These are phyloP conservation scores for Cladochytrium replicatum DNA, from an alignment of 192 early-diverging fungal species.

Conservation along the genomic window DNA sequence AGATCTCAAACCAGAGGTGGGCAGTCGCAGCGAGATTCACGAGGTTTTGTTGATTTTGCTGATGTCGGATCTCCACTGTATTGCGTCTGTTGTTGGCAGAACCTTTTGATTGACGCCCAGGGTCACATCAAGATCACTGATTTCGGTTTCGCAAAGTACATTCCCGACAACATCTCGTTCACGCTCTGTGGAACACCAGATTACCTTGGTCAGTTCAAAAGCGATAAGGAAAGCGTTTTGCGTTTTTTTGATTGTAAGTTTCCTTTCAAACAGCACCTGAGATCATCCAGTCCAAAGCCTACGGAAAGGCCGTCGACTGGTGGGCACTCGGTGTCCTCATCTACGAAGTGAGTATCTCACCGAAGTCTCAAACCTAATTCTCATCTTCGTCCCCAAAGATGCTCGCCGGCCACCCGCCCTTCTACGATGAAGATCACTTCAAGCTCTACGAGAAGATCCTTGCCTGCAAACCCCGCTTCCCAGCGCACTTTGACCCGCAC, in stretches of 20 bases:
- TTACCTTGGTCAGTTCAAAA: neutral
- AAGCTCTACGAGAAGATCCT: conserved; percentile 66
- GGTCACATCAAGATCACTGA: conserved; percentile 80
- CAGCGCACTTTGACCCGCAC: conserved; percentile 58
- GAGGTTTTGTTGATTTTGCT: neutral
- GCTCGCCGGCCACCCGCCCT: conserved; percentile 62
- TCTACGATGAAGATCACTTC: conserved; percentile 64
- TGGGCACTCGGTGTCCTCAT: conserved; percentile 55
- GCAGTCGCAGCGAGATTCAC: too few species aligned
- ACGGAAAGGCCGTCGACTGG: conserved; percentile 60
- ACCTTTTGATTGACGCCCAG: conserved; percentile 61
- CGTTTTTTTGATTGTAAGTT: too few species aligned
- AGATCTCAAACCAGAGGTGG: conserved; percentile 79
- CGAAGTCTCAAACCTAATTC: too few species aligned
- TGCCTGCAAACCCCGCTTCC: conserved; percentile 59
- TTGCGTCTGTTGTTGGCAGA: conserved; percentile 20
- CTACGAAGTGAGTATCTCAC: conserved; percentile 34
- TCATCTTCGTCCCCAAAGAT: conserved; percentile 37
- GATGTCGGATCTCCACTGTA: conserved; percentile 2
- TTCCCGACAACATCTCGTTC: conserved; percentile 69
- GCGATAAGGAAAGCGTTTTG: too few species aligned
- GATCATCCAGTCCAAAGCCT: conserved; percentile 61
- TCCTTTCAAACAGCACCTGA: conserved; percentile 63
- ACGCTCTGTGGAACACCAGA: conserved; percentile 73
- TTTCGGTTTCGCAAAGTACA: conserved; percentile 75